Evolutionary conservation across 768 basidiomycete genomes (phyloP).

Genomic region (Pilatotrama ljubarskyi): DNA sequence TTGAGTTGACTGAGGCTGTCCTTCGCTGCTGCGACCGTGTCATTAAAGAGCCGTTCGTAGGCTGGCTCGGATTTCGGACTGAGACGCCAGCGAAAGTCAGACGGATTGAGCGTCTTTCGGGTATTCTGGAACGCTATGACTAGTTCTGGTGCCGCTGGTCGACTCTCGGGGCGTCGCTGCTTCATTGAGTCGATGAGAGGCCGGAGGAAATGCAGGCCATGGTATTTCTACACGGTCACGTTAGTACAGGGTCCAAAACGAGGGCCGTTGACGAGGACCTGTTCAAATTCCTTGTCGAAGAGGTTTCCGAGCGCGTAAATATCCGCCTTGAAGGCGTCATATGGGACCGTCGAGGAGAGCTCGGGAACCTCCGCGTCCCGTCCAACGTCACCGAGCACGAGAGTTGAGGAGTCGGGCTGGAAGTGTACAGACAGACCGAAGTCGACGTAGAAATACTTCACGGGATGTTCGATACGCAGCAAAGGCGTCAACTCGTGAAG

Average conservation of each 20-base stretch:
- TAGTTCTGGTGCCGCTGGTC: constrained; percentile 1
- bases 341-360: constrained; percentile 20
- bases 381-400: constrained; percentile 21
- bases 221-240: constrained; percentile 4
- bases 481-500: constrained; percentile 30
- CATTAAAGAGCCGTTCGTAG: constrained; percentile 19
- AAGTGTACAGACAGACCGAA: constrained; percentile 26
- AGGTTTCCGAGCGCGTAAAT: constrained; percentile 30
- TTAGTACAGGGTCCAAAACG: not conserved
- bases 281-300: constrained; percentile 20
- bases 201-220: constrained; percentile 10
- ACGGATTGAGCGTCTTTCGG: not conserved
- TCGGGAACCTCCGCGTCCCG: constrained; percentile 29
- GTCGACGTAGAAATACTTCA: constrained; percentile 32
- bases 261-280: constrained; percentile 1
- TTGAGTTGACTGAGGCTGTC: constrained; percentile 12
- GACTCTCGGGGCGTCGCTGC: not conserved
- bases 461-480: constrained; percentile 36
- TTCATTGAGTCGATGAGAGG: constrained; percentile 18
- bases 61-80: constrained; percentile 5
- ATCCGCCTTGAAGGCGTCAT: constrained; percentile 30
- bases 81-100: constrained; percentile 13
- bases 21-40: constrained; percentile 21
- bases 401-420: constrained; percentile 5
- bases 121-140: not conserved